Evolutionary conservation across 495 filamentous ascomycete species (phyloP).

Genomic region (Penicillium coprophilum): DNA sequence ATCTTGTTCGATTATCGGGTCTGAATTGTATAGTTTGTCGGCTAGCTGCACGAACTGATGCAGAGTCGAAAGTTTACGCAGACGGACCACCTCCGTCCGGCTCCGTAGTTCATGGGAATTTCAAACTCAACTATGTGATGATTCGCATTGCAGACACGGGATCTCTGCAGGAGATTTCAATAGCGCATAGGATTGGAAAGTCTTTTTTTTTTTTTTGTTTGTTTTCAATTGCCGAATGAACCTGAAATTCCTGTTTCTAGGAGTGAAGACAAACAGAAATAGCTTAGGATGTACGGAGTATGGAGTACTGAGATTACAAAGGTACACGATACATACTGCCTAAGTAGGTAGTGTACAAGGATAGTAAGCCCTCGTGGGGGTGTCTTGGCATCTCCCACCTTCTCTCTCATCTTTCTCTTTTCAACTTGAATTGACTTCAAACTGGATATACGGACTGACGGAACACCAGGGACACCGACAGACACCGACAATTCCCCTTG

Average conservation of each 20-base stretch:
- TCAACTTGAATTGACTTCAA: too few species aligned
- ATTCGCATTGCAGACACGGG: constrained; percentile 11
- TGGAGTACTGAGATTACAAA: background rate
- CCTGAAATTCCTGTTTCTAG: constrained; percentile 6
- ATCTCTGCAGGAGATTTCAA: constrained; percentile 13
- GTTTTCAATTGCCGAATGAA: constrained; percentile 5
- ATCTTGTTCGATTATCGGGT: background rate
- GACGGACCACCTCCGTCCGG: background rate
- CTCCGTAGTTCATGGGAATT: background rate
- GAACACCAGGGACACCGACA: too few species aligned
- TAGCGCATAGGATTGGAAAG: constrained; percentile 6
- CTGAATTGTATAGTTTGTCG: background rate
- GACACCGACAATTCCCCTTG: background rate
- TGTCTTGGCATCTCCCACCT: constrained; percentile 18
- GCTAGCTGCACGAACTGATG: constrained; percentile 2
- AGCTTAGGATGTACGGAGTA: too few species aligned
- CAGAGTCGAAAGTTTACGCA: background rate
- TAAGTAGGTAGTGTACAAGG: too few species aligned
- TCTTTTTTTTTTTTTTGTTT: background rate
- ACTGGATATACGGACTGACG: background rate
- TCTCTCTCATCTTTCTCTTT: too few species aligned
- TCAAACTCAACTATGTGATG: background rate
- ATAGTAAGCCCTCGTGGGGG: constrained; percentile 2
- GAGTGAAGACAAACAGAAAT: too few species aligned
- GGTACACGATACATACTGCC: background rate